Evolutionary conservation across 805 yeast genomes (phyloP), one percentile per base, ranked within the genome.

Genomic region (Metschnikowia koreensis): DNA sequence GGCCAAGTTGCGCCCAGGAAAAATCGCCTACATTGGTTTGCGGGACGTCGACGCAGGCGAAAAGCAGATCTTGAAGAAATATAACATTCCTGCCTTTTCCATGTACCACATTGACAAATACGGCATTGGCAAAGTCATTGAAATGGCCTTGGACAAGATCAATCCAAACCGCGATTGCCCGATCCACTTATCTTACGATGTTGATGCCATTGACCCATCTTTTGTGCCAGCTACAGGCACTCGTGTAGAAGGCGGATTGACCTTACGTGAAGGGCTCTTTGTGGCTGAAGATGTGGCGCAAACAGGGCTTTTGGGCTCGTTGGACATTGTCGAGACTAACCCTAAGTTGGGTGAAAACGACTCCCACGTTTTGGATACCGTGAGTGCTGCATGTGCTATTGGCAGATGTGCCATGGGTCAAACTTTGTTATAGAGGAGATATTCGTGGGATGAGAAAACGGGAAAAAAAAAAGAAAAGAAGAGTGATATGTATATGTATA

Each of bases 161-260:
- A 87, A 87, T 70, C 96, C 96, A 13, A 78, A 81, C 49, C 74
- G 79, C 49, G 70, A 80, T 12, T 59, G 60, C 44, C 98, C 99
- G 46, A 79, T 94, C 56, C 97, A 93, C 74, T 72, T 94, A 58
- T 86, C 96, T 28, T 93, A 92, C 67, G 99, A 93, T 66, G 97
- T 93, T 41, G 99, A 93, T 71, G 97, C 97, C 41, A 86, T 94
- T 52, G 99, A 93, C 70, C 98, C 98, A 44, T 79, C 83, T 55
- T 91, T 77, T 65, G 97, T 94, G 12, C 97, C 97, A 16, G 96
- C 97, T 38, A 93, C 99, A 1, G 99, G 99, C 49, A 94, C 99
- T 1, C 93, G 97, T 41, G 99, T 93, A 13, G 84, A 96, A 68
- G 98, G 98, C 58, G 99, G 99, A 3, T 76, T 93, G 58, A 86